Percentiles rank a stretch among this genome's conserved stretches.
phyloP scores from a whole-genome alignment of 2,329 filamentous ascomycete genomes.

The Sclerotinia nivalis region DNA sequence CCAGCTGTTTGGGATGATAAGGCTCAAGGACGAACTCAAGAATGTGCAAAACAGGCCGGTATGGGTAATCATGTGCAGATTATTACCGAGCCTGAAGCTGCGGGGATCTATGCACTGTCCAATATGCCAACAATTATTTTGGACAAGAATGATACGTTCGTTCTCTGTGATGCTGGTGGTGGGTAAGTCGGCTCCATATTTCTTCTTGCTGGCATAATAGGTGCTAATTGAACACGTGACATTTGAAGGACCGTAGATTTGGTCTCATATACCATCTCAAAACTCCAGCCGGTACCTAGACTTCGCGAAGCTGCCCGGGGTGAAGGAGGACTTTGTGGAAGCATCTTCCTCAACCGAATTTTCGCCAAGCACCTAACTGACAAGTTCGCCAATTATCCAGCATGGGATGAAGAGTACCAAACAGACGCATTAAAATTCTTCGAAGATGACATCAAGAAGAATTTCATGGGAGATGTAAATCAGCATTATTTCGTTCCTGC shows the following conservation, averaged over 20 bases:
- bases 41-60: constrained; percentile 11
- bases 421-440: constrained; percentile 4
- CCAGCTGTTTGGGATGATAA: constrained; percentile 19
- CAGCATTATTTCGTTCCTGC: constrained; percentile 1
- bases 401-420: constrained; percentile 4
- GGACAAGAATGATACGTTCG: constrained; percentile 1
- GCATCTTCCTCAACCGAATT: constrained; percentile 12
- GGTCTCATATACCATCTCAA: constrained; percentile 15
- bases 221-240: neutral
- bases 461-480: constrained; percentile 3
- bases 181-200: neutral
- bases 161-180: constrained; percentile 8
- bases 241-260: neutral
- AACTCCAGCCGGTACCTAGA: neutral
- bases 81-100: constrained; percentile 17
- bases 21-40: neutral
- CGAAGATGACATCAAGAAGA: constrained; percentile 10
- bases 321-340: constrained; percentile 14
- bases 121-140: neutral
- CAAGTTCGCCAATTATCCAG: neutral
- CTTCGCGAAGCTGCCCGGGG: constrained; percentile 3
- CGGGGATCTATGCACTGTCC: neutral
- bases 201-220: neutral
- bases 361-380: constrained; percentile 3
- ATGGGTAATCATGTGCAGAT: constrained; percentile 11